Evolutionary conservation across 371 early-diverging fungal species (phyloP).

Genomic region (Rhizopus stolonifer): DNA sequence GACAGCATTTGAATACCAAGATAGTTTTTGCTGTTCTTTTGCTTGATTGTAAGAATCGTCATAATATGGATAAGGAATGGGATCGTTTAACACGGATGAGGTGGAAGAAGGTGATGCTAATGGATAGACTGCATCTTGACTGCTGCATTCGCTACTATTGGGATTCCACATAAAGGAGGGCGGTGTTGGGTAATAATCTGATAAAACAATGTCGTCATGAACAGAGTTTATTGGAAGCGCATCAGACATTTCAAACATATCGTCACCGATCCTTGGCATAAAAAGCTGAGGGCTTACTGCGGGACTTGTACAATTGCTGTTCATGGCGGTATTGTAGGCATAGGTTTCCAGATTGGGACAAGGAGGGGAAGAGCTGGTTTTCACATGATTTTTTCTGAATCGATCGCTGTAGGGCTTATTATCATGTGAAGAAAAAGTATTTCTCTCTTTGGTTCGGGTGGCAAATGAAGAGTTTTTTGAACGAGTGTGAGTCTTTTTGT

Average conservation of each 20-base stretch:
- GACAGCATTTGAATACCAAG: constrained; percentile 6
- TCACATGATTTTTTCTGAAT: background rate
- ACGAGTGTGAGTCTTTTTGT: constrained; percentile 73
- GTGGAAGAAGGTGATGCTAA: constrained; percentile 3
- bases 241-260: background rate
- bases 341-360: background rate
- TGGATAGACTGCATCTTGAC: background rate
- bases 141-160: background rate
- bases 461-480: constrained; percentile 3
- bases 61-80: constrained; percentile 2
- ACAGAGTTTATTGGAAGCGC: background rate
- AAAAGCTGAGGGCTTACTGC: background rate
- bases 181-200: background rate
- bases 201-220: background rate
- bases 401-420: background rate
- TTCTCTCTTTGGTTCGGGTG: background rate
- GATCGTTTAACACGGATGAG: background rate
- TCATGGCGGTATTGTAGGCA: background rate
- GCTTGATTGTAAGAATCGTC: constrained; percentile 3
- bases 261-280: background rate
- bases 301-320: background rate
- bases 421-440: no score
- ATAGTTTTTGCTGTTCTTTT: constrained; percentile 1
- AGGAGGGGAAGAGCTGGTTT: background rate
- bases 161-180: background rate